phyloP scores from a whole-genome alignment of 352 stramenopile species.

The Phytophthora aleatoria region DNA sequence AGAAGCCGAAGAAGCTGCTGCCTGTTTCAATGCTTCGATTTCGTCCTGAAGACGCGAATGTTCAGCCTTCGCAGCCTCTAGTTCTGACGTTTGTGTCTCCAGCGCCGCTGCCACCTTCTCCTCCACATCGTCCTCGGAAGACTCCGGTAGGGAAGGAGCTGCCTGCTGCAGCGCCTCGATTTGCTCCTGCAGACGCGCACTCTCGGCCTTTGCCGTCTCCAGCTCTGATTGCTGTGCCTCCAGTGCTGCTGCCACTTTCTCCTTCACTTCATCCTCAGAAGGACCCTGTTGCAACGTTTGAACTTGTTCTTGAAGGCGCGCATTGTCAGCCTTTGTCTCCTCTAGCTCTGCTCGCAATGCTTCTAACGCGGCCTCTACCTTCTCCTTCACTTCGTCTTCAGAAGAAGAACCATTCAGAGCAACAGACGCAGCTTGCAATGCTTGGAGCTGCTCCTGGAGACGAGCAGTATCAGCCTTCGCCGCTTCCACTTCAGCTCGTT shows the following conservation, averaged over 20 bases:
- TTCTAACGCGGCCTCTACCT: slow-evolving; percentile 10
- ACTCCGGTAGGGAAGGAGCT: not conserved
- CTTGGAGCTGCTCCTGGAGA: slow-evolving; percentile 24
- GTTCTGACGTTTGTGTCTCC: slow-evolving; percentile 11
- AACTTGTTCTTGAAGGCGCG: slow-evolving; percentile 18
- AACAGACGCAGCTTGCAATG: slow-evolving; percentile 5
- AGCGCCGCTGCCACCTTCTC: slow-evolving; percentile 12
- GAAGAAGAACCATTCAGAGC: not conserved
- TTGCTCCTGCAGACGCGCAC: slow-evolving; percentile 25
- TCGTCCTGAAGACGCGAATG: slow-evolving; percentile 26
- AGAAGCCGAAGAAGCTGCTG: slow-evolving; percentile 5
- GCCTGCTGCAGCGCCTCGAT: slow-evolving; percentile 17
- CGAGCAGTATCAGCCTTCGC: slow-evolving; percentile 15
- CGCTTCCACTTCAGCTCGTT: slow-evolving; percentile 12
- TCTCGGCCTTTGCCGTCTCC: slow-evolving; percentile 20
- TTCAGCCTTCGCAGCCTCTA: slow-evolving; percentile 21
- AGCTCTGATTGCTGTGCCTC: slow-evolving; percentile 18
- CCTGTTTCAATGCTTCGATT: slow-evolving; percentile 17
- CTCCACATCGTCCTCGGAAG: slow-evolving; percentile 6
- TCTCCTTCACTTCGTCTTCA: slow-evolving; percentile 16
- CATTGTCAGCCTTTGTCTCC: slow-evolving; percentile 10
- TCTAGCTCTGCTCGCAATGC: slow-evolving; percentile 12
- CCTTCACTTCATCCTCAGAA: slow-evolving; percentile 16
- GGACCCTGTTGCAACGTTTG: slow-evolving; percentile 9
- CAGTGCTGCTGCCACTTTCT: slow-evolving; percentile 17